Evolutionary conservation across 345 rosid species (phyloP), one percentile per base, ranked within the genome.

Genomic region (Euphorbia peplus): DNA sequence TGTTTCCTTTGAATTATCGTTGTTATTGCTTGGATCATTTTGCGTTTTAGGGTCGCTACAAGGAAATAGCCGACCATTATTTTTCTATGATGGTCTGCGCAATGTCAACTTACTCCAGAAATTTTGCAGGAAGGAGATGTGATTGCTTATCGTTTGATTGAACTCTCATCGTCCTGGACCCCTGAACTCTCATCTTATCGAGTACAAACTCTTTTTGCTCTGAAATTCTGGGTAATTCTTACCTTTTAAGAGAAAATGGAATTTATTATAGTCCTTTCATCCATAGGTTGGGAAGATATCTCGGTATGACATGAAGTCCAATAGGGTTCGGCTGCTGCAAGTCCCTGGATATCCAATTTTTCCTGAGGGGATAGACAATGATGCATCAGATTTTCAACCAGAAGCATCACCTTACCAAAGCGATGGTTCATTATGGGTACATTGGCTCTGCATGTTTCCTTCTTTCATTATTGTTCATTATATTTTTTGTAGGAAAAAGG

Each of bases 151-250:
- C 91, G 91, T 37, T 68, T 92, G 48, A 79, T 95, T 76, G 96
- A 95, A 84, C 83, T 95, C 47, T 82, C 98, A 61, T 83, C 89
- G 19, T 86, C 89, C 67, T 92, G 98, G 99, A 90, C 93, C 41
- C 99, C 98, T 8, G 98, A 92, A 80, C 74, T 85, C 64, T 82
- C 98, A 37, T 75, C 91, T 52, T 92, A 82, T 67, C 81, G 88
- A 51, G 99, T 95, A 88, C 60, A 56, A 11, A 35, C 42, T 73
- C 67, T 50, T 29, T 64, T 11, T 73, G 21, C 46, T 3, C 60
- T 69, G 48, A 26, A 59, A 67, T 70, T 19, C 21, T 44, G 14
- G 65, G 35, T 47, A 48, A 64, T 19, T 76, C 32, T 53, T n/a
- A 28, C 70, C 50, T 69, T 19, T 55, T 60, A 59, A 58, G 29